These are phyloP conservation scores for Omphalotus guepiniiformis DNA, from an alignment of 768 basidiomycete genomes.

Conservation along the genomic window DNA sequence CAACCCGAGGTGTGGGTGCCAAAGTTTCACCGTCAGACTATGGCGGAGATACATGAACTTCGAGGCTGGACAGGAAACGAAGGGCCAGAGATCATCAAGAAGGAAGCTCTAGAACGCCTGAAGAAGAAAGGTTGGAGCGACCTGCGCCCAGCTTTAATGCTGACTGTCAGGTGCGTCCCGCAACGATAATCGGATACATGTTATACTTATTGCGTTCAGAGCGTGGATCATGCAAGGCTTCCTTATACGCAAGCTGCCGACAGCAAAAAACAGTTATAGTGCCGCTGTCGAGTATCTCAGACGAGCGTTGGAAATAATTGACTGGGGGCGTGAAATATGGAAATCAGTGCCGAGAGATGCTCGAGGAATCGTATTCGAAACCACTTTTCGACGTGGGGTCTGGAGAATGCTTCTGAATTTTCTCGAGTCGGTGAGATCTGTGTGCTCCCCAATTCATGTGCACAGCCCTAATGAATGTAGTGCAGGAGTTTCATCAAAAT, in stretches of 20 bases:
- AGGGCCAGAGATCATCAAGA: slow-evolving; percentile 13
- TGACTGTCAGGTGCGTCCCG: slow-evolving; percentile 15
- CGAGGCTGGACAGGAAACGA: slow-evolving; percentile 7
- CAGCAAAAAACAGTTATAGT: slow-evolving; percentile 12
- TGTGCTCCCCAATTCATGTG: not conserved
- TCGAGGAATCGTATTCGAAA: slow-evolving; percentile 39
- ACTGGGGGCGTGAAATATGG: slow-evolving; percentile 39
- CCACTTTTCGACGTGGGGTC: slow-evolving; percentile 39
- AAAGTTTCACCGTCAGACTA: slow-evolving; percentile 15
- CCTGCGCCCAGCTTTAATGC: slow-evolving; percentile 13
- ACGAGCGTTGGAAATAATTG: slow-evolving; percentile 34
- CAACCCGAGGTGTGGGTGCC: slow-evolving; percentile 6
- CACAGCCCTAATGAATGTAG: not conserved
- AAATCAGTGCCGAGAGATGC: slow-evolving; percentile 32
- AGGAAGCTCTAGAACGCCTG: slow-evolving; percentile 13
- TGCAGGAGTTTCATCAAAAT: not conserved
- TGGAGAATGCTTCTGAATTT: slow-evolving; percentile 28
- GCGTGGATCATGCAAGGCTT: slow-evolving; percentile 38
- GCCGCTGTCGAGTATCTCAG: slow-evolving; percentile 30
- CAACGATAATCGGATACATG: not conserved
- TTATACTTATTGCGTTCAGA: slow-evolving; percentile 19
- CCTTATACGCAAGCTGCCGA: slow-evolving; percentile 19
- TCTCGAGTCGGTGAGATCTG: slow-evolving; percentile 27
- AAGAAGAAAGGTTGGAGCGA: slow-evolving; percentile 13
- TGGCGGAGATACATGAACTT: not conserved